Evolutionary conservation across 345 rosid species (phyloP).

Genomic region (Acer saccharum): DNA sequence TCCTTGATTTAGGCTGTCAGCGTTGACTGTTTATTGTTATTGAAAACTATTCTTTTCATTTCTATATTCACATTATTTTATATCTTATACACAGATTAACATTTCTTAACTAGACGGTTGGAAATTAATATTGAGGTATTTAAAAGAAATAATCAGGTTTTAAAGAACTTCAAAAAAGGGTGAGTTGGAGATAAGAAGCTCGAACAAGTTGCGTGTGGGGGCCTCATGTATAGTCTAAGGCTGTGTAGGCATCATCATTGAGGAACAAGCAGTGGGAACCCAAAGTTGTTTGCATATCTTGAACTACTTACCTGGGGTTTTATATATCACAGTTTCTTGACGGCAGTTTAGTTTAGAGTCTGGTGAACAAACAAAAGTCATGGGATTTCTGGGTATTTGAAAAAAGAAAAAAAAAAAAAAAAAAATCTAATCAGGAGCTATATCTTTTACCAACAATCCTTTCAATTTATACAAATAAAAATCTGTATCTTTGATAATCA

Average conservation of each 20-base stretch:
- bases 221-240: neutral
- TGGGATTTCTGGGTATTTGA: neutral
- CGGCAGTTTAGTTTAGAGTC: neutral
- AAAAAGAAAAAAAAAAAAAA: too few species aligned
- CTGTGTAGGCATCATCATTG: neutral
- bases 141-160: neutral
- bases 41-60: neutral
- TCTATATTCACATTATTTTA: neutral
- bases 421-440: neutral
- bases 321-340: neutral
- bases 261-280: neutral
- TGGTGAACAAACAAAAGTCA: neutral
- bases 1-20: slow-evolving; percentile 3
- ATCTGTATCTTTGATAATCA: neutral
- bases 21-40: neutral
- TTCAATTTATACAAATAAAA: neutral
- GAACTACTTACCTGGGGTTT: neutral
- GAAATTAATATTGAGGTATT: neutral
- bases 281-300: neutral
- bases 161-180: neutral
- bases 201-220: neutral
- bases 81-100: neutral
- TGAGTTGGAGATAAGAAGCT: neutral
- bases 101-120: neutral
- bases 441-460: neutral